Conservation (phyloP, 805 yeast genomes). For the Wickerhamiella shivajii region DNA sequence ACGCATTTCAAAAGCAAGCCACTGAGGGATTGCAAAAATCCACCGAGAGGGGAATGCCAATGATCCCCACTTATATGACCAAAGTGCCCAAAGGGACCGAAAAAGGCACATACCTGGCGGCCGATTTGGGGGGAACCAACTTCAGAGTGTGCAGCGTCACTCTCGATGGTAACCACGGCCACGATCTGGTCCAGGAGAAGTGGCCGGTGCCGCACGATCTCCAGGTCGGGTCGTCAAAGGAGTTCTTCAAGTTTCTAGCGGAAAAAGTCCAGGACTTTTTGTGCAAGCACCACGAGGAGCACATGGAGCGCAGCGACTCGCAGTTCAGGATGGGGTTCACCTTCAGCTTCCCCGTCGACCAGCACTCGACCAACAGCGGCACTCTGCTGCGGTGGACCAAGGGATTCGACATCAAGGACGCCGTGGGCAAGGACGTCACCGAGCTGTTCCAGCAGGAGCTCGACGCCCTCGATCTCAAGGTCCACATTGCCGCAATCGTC, state of each 20-base stretch:
- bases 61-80: conserved; percentile 90
- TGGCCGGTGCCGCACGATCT: conserved; percentile 64
- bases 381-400: conserved; percentile 89
- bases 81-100: conserved; percentile 76
- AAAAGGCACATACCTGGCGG: conserved; percentile 70
- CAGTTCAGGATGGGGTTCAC: conserved; percentile 76
- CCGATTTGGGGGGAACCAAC: conserved; percentile 93
- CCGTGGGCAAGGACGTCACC: conserved; percentile 75
- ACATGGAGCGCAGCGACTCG: conserved; percentile 21
- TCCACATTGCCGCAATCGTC: conserved; percentile 67
- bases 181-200: conserved; percentile 59
- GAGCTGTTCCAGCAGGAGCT: conserved; percentile 53
- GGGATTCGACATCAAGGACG: conserved; percentile 78
- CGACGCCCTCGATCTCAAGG: conserved; percentile 41
- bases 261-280: conserved; percentile 52
- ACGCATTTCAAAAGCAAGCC: conserved; percentile 18
- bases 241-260: conserved; percentile 64
- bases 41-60: conserved; percentile 28
- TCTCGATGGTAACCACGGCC: conserved; percentile 50
- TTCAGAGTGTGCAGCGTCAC: conserved; percentile 84
- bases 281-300: conserved; percentile 45
- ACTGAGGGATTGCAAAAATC: conserved; percentile 20
- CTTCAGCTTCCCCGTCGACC: conserved; percentile 84
- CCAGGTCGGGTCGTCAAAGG: conserved; percentile 49
- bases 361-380: conserved; percentile 67